Conservation (phyloP, 495 filamentous ascomycete genomes). For the Parachaetomium inaequale region DNA sequence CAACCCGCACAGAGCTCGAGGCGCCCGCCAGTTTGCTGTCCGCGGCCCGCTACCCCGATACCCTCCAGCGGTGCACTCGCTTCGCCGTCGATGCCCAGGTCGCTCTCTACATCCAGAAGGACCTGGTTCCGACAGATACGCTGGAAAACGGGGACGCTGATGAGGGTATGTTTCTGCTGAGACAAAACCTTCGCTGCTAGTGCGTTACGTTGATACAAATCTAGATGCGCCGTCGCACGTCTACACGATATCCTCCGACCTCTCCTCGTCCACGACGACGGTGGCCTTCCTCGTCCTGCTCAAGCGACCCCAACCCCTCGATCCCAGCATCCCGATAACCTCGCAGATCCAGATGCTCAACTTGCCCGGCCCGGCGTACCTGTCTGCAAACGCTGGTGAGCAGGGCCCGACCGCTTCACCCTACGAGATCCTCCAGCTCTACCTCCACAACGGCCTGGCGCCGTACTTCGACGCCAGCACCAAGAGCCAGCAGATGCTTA, state of each 20-base stretch:
- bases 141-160: conserved; percentile 37
- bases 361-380: conserved; percentile 70
- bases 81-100: conserved; percentile 85
- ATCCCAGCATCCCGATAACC: conserved; percentile 69
- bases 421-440: conserved; percentile 81
- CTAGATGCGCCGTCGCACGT: conserved; percentile 51
- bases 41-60: conserved; percentile 63
- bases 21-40: conserved; percentile 78
- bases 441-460: conserved; percentile 80
- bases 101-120: conserved; percentile 86
- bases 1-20: conserved; percentile 74
- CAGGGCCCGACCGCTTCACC: conserved; percentile 73
- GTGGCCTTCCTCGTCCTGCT: conserved; percentile 81
- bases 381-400: conserved; percentile 59
- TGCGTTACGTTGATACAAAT: conserved; percentile 7
- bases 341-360: conserved; percentile 90
- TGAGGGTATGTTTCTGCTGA: conserved; percentile 18
- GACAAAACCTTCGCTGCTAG: too few relatives aligned
- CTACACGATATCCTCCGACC: conserved; percentile 76
- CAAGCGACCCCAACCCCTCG: conserved; percentile 83
- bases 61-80: conserved; percentile 77
- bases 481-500: conserved; percentile 68
- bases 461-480: conserved; percentile 96
- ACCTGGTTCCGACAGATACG: conserved; percentile 50
- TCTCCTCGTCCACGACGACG: conserved; percentile 73